These are phyloP conservation scores for Elongisporangium senticosum DNA, from an alignment of 352 stramenopile genomes.

Conservation along the genomic window DNA sequence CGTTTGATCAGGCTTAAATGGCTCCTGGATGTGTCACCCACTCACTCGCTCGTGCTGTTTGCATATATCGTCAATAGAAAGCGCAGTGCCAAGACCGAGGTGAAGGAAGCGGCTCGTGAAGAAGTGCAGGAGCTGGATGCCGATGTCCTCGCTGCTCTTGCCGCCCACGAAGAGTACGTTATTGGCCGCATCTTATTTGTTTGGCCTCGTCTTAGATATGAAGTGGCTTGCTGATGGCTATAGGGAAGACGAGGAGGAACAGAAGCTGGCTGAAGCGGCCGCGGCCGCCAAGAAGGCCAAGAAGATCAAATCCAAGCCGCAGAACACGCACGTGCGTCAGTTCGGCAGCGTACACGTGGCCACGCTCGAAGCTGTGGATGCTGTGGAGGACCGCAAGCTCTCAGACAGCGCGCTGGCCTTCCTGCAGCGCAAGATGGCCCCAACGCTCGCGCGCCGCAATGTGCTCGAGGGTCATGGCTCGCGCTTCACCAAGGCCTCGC, in stretches of 20 bases:
- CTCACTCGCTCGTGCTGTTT: slow-evolving; percentile 5
- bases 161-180: slow-evolving; percentile 53
- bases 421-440: slow-evolving; percentile 40
- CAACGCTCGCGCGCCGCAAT: slow-evolving; percentile 54
- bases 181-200: background rate
- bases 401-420: slow-evolving; percentile 43
- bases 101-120: slow-evolving; percentile 12
- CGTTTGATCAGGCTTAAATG: background rate
- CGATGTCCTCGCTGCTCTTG: slow-evolving; percentile 61
- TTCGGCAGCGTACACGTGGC: slow-evolving; percentile 75
- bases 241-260: slow-evolving; percentile 48
- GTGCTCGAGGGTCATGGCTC: slow-evolving; percentile 61
- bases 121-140: slow-evolving; percentile 44
- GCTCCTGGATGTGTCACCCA: background rate
- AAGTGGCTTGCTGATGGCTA: background rate
- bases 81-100: slow-evolving; percentile 15
- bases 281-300: slow-evolving; percentile 19
- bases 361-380: slow-evolving; percentile 45
- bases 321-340: slow-evolving; percentile 65
- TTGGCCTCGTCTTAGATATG: background rate
- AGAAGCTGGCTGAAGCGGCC: slow-evolving; percentile 19
- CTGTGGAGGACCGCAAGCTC: slow-evolving; percentile 35
- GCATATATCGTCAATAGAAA: slow-evolving; percentile 34
- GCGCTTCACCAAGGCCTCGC: slow-evolving; percentile 47
- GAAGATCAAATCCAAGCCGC: slow-evolving; percentile 18